These are phyloP conservation scores for Botrytis deweyae DNA, from an alignment of 2,329 filamentous ascomycete genomes.

Conservation along the genomic window DNA sequence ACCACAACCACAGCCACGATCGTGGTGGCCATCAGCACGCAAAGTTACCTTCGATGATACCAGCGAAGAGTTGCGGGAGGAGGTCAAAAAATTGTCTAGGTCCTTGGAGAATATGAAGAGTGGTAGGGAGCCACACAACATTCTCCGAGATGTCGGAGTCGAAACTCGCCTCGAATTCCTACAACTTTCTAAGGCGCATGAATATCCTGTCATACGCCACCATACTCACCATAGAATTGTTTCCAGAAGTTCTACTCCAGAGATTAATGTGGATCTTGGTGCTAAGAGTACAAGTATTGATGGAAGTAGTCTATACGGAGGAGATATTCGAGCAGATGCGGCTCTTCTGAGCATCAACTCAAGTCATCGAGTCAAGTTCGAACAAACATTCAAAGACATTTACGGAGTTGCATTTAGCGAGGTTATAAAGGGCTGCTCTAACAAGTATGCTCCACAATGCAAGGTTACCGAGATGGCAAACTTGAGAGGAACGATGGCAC, in stretches of 20 bases:
- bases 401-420: background rate
- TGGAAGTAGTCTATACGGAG: no score
- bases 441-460: background rate
- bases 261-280: background rate
- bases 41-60: background rate
- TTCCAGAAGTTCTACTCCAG: background rate
- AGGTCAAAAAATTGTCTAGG: background rate
- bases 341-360: background rate
- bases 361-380: background rate
- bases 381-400: background rate
- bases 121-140: background rate
- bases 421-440: background rate
- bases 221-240: background rate
- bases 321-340: conserved; percentile 1
- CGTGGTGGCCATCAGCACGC: background rate
- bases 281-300: no score
- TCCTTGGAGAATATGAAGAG: background rate
- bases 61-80: background rate
- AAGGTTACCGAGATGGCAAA: background rate
- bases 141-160: conserved; percentile 3
- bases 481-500: conserved; percentile 1
- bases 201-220: background rate
- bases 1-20: background rate
- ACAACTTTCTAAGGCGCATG: background rate
- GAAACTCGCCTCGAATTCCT: background rate